Evolutionary conservation across 2,329 filamentous ascomycete species (phyloP).

Genomic region (Grosmannia clavigera): DNA sequence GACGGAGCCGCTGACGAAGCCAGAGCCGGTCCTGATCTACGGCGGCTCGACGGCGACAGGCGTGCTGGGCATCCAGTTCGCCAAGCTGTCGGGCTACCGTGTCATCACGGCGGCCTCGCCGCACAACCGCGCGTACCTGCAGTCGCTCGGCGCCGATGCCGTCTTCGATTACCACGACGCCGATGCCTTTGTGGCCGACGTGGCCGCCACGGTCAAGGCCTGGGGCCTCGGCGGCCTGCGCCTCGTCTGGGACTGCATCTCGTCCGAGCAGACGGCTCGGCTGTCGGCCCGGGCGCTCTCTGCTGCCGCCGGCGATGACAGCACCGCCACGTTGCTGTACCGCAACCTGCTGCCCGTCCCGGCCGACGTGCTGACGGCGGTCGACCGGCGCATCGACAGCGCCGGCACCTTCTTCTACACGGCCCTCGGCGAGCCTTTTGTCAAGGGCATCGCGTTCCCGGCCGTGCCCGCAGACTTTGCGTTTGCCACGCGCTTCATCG

Average conservation of each 20-base stretch:
- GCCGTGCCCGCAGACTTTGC: slow-evolving; percentile 16
- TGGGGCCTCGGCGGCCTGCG: slow-evolving; percentile 14
- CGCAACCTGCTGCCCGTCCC: slow-evolving; percentile 7
- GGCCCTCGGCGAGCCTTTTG: slow-evolving; percentile 20
- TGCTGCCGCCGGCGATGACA: background rate
- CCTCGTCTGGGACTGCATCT: slow-evolving; percentile 25
- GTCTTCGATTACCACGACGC: slow-evolving; percentile 32
- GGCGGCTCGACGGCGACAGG: slow-evolving; percentile 42
- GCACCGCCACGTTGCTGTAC: slow-evolving; percentile 5
- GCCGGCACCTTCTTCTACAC: slow-evolving; percentile 20
- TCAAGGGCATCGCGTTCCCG: slow-evolving; percentile 7
- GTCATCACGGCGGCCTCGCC: slow-evolving; percentile 27
- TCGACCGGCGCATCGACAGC: slow-evolving; percentile 22
- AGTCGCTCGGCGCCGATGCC: slow-evolving; percentile 29
- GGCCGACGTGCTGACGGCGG: slow-evolving; percentile 20
- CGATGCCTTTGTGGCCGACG: slow-evolving; percentile 12
- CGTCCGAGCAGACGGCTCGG: slow-evolving; percentile 14
- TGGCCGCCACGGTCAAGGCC: slow-evolving; percentile 13
- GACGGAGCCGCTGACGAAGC: slow-evolving; percentile 12
- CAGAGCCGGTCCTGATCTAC: slow-evolving; percentile 29
- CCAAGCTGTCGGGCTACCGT: slow-evolving; percentile 26
- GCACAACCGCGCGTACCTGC: slow-evolving; percentile 25
- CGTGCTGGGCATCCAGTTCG: slow-evolving; percentile 35
- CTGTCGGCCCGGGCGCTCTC: slow-evolving; percentile 17
- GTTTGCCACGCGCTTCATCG: slow-evolving; percentile 23